Conservation (phyloP, 805 yeast species). For the Spathaspora arborariae region DNA sequence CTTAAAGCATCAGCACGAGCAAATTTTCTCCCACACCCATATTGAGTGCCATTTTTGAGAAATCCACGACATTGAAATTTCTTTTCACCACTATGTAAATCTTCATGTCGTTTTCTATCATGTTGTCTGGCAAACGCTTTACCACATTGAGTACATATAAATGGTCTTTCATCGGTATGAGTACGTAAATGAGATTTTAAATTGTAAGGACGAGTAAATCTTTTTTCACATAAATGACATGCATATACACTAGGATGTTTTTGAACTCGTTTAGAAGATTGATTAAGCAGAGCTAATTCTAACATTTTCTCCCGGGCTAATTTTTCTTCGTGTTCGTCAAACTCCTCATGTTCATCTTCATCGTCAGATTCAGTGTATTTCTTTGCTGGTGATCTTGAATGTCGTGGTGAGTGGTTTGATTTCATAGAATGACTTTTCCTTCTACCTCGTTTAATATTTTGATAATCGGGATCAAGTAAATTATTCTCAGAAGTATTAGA, state of each 20-base stretch:
- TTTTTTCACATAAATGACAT: slow-evolving; percentile 80
- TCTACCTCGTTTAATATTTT: slow-evolving; percentile 39
- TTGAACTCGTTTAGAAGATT: slow-evolving; percentile 52
- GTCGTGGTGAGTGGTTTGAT: slow-evolving; percentile 14
- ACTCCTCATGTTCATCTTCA: slow-evolving; percentile 18
- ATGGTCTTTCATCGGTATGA: slow-evolving; percentile 82
- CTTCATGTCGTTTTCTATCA: slow-evolving; percentile 44
- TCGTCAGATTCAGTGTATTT: slow-evolving; percentile 17
- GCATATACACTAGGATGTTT: slow-evolving; percentile 72
- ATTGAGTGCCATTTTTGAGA: slow-evolving; percentile 50
- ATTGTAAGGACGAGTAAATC: slow-evolving; percentile 90
- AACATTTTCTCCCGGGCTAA: slow-evolving; percentile 55
- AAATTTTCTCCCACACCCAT: slow-evolving; percentile 44
- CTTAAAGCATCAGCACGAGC: slow-evolving; percentile 46
- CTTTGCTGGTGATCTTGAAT: slow-evolving; percentile 9
- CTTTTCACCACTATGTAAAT: slow-evolving; percentile 72
- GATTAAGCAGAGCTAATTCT: slow-evolving; percentile 60
- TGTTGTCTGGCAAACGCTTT: slow-evolving; percentile 62
- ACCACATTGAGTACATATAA: slow-evolving; percentile 67
- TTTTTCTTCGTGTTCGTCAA: slow-evolving; percentile 18
- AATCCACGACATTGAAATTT: slow-evolving; percentile 68
- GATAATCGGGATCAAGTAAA: slow-evolving; percentile 34
- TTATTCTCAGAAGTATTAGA: neutral
- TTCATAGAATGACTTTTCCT: slow-evolving; percentile 26
- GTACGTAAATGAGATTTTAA: slow-evolving; percentile 88